Percentiles rank a stretch among this genome's conserved stretches.
phyloP scores from a whole-genome alignment of 2,329 filamentous ascomycete species.

The Pseudomassariella vexata region DNA sequence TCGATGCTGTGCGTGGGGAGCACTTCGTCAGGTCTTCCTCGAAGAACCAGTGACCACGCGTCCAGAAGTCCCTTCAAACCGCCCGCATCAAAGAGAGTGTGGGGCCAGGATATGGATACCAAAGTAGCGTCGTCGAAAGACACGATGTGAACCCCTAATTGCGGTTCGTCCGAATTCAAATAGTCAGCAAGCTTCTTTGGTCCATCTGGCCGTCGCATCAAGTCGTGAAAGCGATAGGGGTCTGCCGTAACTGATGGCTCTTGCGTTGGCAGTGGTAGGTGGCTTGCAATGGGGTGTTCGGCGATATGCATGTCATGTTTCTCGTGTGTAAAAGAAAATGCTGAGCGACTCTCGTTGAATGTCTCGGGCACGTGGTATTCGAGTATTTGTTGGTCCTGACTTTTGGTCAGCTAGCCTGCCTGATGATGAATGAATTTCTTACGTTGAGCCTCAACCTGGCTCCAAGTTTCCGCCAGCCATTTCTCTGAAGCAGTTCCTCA shows the following conservation, averaged over 20 bases:
- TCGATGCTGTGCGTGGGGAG: conserved; percentile 18
- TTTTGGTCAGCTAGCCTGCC: not conserved
- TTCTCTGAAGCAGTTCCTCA: conserved; percentile 13
- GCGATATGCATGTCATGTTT: conserved; percentile 21
- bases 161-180: conserved; percentile 28
- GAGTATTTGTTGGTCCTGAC: conserved; percentile 21
- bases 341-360: conserved; percentile 27
- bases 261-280: conserved; percentile 18
- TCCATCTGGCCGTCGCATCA: conserved; percentile 12
- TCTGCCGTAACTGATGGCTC: conserved; percentile 18
- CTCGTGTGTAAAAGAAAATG: conserved; percentile 26
- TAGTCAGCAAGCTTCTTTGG: conserved; percentile 28
- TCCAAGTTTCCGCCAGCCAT: conserved; percentile 18
- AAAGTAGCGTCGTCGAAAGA: conserved; percentile 36
- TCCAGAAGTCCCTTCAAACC: conserved; percentile 29
- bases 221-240: conserved; percentile 16
- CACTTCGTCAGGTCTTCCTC: conserved; percentile 28
- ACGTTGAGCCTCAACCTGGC: conserved; percentile 16
- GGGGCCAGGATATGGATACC: conserved; percentile 31
- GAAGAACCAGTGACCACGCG: conserved; percentile 33
- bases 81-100: conserved; percentile 34
- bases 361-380: conserved; percentile 34
- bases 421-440: conserved; percentile 1
- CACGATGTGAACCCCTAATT: conserved; percentile 34
- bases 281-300: conserved; percentile 27